Evolutionary conservation across 2,329 filamentous ascomycete species (phyloP), one percentile per base, ranked within the genome.

Genomic region (Pseudocercospora cruenta): DNA sequence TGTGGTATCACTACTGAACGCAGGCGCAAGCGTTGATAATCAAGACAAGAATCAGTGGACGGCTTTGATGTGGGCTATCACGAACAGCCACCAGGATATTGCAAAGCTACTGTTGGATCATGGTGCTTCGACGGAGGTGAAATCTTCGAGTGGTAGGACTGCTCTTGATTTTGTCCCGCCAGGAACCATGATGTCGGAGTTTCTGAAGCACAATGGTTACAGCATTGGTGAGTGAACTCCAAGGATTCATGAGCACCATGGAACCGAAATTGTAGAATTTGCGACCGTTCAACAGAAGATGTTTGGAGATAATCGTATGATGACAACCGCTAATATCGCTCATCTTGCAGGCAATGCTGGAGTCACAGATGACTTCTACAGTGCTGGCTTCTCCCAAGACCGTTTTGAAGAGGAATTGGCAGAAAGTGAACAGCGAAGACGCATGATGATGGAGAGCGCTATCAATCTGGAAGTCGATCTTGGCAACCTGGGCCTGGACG

Each of bases 381-480:
- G 91, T 72, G 89, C 92, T 1, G 95, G 95, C 0, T 92, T 98
- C 75, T 92, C 91, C 0, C 93, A 98, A 77, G 94, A 97, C 77
- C 88, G 90, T 21, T 98, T 99, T 69, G 95, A 99, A 79, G 94
- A 98, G 77, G 95, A 99, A 78, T 90, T 98, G 86, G 94, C 94
- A 2, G 95, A 99, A 78, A 97, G 92, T 72, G 95, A 98, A 79
- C 88, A 97, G 87, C 92, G 94, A 76, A 87, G 94, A 69, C 88
- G 95, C 33, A 97, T 99, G 93, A 97, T 98, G 94, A 95, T 96
- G 88, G 95, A 99, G 78, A 99, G 95, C 76, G 94, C 95, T 5
- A 90, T 96, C 71, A 97, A 99, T 78, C 84, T 99, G 39, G 95
- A 99, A 79, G 95, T 99, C 49, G 95, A 99, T 75, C 80, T 99